Conservation (phyloP, 2,329 filamentous ascomycete species). For the Aspergillus sergii region DNA sequence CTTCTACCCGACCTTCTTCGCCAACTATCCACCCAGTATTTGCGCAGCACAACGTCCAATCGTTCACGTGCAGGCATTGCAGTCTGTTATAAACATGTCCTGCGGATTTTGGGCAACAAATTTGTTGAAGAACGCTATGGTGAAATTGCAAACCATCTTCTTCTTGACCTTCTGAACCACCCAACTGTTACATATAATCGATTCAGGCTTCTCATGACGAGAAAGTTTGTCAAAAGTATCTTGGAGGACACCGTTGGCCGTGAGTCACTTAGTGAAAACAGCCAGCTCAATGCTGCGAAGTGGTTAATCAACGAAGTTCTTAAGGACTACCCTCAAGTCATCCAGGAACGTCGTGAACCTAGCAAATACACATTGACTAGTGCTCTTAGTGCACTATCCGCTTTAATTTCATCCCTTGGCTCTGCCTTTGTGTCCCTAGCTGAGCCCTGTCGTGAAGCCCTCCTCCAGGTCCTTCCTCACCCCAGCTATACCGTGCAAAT, state of each 20-base stretch:
- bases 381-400: slow-evolving; percentile 75
- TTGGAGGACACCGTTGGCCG: slow-evolving; percentile 81
- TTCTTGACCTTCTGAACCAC: slow-evolving; percentile 77
- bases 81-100: slow-evolving; percentile 80
- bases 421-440: slow-evolving; percentile 79
- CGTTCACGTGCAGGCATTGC: slow-evolving; percentile 79
- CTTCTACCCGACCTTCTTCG: slow-evolving; percentile 77
- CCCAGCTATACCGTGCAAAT: slow-evolving; percentile 96
- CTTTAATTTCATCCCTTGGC: slow-evolving; percentile 76
- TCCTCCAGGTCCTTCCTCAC: slow-evolving; percentile 89
- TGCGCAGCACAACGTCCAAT: slow-evolving; percentile 76
- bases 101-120: slow-evolving; percentile 77
- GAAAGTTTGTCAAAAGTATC: slow-evolving; percentile 81
- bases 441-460: slow-evolving; percentile 80
- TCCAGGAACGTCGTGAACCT: slow-evolving; percentile 86
- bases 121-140: slow-evolving; percentile 82
- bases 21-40: slow-evolving; percentile 78
- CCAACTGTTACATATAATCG: slow-evolving; percentile 77
- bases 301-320: slow-evolving; percentile 83
- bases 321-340: slow-evolving; percentile 89
- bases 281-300: slow-evolving; percentile 80
- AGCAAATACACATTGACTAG: slow-evolving; percentile 82
- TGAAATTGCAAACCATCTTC: slow-evolving; percentile 77
- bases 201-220: slow-evolving; percentile 81
- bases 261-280: slow-evolving; percentile 83